Evolutionary conservation across 805 yeast species (phyloP).

Genomic region (Saccharomycopsis synnaedendra): DNA sequence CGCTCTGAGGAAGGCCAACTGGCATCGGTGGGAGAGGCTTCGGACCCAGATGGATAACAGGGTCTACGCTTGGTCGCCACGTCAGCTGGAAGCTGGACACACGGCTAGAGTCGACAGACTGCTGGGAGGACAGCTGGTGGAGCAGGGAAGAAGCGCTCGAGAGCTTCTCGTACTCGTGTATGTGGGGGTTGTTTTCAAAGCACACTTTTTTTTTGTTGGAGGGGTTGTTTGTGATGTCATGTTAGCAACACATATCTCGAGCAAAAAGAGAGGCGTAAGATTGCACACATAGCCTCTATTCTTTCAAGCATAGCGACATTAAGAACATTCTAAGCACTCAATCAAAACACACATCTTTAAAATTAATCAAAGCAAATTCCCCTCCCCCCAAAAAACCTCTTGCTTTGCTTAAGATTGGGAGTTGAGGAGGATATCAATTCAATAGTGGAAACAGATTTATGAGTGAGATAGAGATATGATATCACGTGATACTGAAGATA

Average conservation of each 20-base stretch:
- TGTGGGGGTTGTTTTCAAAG: constrained; percentile 11
- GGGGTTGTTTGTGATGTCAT: background rate
- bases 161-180: constrained; percentile 14
- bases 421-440: too few species aligned
- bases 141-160: constrained; percentile 13
- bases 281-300: background rate
- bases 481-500: too few species aligned
- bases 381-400: too few species aligned
- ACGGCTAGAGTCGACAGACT: background rate
- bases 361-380: background rate
- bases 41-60: background rate
- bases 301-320: background rate
- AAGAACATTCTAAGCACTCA: background rate
- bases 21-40: constrained; percentile 17
- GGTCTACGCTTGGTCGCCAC: constrained; percentile 8
- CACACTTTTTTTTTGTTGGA: constrained; percentile 12
- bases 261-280: constrained; percentile 4
- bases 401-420: too few species aligned
- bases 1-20: constrained; percentile 9
- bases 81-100: constrained; percentile 6
- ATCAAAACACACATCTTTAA: background rate
- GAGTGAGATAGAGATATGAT: too few species aligned
- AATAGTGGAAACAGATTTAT: too few species aligned
- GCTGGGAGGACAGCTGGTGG: constrained; percentile 2
- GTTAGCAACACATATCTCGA: constrained; percentile 5